Conservation (phyloP, 768 basidiomycete genomes). For the Pisolithus orientalis region DNA sequence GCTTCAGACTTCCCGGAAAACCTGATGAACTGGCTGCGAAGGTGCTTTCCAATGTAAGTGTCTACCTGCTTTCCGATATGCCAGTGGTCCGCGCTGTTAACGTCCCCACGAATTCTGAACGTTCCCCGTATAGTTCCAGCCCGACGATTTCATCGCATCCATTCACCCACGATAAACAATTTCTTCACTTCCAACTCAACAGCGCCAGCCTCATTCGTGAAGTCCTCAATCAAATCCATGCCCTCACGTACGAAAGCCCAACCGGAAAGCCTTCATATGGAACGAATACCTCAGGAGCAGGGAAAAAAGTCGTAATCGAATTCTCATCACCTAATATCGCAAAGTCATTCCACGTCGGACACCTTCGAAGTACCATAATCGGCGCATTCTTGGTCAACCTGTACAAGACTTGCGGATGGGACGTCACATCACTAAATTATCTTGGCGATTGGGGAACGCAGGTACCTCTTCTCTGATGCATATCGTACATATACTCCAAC, state of each 20-base stretch:
- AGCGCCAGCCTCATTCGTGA: constrained; percentile 56
- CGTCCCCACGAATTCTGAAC: background rate
- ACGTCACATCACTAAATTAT: constrained; percentile 89
- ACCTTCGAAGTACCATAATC: constrained; percentile 96
- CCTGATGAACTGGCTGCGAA: constrained; percentile 69
- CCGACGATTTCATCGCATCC: constrained; percentile 72
- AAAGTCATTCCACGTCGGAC: constrained; percentile 97
- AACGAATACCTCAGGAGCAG: constrained; percentile 66
- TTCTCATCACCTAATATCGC: constrained; percentile 98
- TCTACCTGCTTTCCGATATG: background rate
- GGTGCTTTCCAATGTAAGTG: constrained; percentile 66
- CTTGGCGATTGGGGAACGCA: constrained; percentile 99
- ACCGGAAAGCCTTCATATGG: constrained; percentile 71
- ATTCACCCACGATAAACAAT: constrained; percentile 69
- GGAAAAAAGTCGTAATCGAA: constrained; percentile 83
- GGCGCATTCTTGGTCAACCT: constrained; percentile 91
- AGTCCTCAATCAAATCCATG: constrained; percentile 68
- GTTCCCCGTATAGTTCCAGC: constrained; percentile 57
- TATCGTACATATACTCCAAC: background rate
- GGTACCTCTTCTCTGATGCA: constrained; percentile 36
- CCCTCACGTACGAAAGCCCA: constrained; percentile 57
- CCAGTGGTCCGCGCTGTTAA: background rate
- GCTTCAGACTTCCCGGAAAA: constrained; percentile 82
- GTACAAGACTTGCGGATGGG: constrained; percentile 90
- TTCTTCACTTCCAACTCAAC: constrained; percentile 77